phyloP scores from a whole-genome alignment of 495 filamentous ascomycete species.

The Aspergillus biplanus region DNA sequence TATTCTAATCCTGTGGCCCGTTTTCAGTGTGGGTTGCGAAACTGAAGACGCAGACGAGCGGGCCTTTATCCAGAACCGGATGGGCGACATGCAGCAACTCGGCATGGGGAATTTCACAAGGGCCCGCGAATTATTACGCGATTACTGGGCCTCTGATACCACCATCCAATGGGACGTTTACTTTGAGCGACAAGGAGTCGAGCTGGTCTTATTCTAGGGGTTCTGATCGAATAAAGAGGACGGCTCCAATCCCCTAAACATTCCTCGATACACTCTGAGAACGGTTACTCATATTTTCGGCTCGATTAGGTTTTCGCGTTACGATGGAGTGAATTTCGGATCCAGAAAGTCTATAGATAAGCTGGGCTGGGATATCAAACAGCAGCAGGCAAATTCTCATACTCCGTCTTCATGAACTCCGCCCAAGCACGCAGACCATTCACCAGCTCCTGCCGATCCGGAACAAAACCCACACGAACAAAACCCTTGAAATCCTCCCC shows the following conservation, averaged over 20 bases:
- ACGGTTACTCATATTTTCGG: too few species aligned
- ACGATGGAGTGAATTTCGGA: too few species aligned
- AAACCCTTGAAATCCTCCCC: constrained; percentile 74
- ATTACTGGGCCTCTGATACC: constrained; percentile 29
- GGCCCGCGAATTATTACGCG: constrained; percentile 26
- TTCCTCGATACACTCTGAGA: too few species aligned
- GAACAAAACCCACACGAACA: constrained; percentile 77
- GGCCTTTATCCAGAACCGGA: constrained; percentile 29
- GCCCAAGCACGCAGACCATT: neutral
- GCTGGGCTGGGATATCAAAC: too few species aligned
- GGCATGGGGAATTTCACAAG: constrained; percentile 43
- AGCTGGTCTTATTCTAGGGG: constrained; percentile 36
- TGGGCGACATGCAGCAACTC: constrained; percentile 35
- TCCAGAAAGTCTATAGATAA: too few species aligned
- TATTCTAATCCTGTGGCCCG: constrained; percentile 39
- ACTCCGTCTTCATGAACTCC: neutral
- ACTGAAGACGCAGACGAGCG: constrained; percentile 28
- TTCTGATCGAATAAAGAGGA: too few species aligned
- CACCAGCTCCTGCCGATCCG: neutral
- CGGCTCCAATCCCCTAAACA: too few species aligned
- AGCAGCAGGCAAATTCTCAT: neutral
- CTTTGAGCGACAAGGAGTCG: constrained; percentile 27
- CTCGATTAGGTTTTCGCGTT: too few species aligned
- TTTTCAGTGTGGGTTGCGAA: constrained; percentile 42
- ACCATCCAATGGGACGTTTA: constrained; percentile 34